Conservation (phyloP, 139 green algal genomes). For the Dunaliella primolecta region DNA sequence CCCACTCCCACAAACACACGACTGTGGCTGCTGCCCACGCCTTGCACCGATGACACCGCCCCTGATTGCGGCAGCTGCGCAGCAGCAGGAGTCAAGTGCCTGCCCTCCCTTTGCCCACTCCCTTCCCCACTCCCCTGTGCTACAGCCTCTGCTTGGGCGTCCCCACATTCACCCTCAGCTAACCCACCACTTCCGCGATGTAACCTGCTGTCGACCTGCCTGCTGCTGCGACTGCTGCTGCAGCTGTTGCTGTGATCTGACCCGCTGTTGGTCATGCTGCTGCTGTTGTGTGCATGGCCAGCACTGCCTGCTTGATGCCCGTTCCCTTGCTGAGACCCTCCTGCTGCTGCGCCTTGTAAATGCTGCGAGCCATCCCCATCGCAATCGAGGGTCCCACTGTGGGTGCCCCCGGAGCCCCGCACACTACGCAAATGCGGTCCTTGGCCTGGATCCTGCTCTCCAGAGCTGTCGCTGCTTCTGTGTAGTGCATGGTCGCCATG, state of each 20-base stretch:
- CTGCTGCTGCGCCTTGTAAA: no score
- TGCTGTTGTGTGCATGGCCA: background rate
- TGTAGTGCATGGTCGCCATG: no score
- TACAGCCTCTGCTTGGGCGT: background rate
- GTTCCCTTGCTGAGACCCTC: background rate
- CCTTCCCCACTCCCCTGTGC: background rate
- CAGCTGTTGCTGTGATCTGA: constrained; percentile 3
- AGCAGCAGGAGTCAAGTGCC: background rate
- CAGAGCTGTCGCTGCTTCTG: no score
- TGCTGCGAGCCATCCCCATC: no score
- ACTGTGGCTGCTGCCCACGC: constrained; percentile 54
- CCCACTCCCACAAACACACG: constrained; percentile 60
- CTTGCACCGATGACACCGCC: constrained; percentile 7
- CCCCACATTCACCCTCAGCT: no score
- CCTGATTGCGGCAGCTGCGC: background rate
- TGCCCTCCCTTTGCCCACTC: constrained; percentile 19
- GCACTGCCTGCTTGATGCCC: background rate
- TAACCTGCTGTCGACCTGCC: no score
- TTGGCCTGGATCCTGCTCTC: no score
- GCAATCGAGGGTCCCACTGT: no score
- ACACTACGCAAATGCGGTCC: no score
- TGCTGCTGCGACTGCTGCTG: background rate
- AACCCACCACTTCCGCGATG: no score
- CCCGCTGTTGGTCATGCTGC: constrained; percentile 14
- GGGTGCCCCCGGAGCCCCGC: no score